Evolutionary conservation across 2,329 filamentous ascomycete species (phyloP).

Genomic region (Sclerotinia nivalis): DNA sequence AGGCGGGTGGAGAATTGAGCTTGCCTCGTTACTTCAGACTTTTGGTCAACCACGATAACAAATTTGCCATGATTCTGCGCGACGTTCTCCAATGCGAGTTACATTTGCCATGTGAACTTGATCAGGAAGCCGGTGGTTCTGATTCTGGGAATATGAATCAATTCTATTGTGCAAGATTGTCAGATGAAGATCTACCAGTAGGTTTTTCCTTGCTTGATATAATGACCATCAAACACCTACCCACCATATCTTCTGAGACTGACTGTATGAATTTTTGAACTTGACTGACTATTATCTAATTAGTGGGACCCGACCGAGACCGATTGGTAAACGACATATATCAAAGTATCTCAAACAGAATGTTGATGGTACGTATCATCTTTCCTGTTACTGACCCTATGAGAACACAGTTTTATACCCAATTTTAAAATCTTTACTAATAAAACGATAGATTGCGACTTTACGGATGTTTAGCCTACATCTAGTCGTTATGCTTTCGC

Average conservation of each 20-base stretch:
- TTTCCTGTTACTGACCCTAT: too few species aligned
- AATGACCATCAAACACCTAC: neutral
- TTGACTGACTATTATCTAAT: neutral
- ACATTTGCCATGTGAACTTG: neutral
- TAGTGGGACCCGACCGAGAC: neutral
- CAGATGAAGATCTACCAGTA: neutral
- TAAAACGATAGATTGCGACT: neutral
- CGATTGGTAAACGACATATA: neutral
- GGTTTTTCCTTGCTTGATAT: neutral
- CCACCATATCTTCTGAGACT: too few species aligned
- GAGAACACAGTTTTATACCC: neutral
- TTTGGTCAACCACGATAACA: neutral
- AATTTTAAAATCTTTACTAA: neutral
- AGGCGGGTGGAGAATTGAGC: neutral
- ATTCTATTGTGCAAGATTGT: neutral
- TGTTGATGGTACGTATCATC: neutral
- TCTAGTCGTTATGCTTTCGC: too few species aligned
- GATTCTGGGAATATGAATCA: neutral
- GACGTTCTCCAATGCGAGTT: neutral
- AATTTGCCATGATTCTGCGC: neutral
- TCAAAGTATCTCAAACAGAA: neutral
- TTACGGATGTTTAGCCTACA: neutral
- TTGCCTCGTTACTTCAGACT: neutral
- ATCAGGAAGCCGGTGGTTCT: neutral
- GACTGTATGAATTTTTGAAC: neutral